These are phyloP conservation scores for Xylaria sp. DNA, from an alignment of 2,329 filamentous ascomycete species.

Conservation along the genomic window DNA sequence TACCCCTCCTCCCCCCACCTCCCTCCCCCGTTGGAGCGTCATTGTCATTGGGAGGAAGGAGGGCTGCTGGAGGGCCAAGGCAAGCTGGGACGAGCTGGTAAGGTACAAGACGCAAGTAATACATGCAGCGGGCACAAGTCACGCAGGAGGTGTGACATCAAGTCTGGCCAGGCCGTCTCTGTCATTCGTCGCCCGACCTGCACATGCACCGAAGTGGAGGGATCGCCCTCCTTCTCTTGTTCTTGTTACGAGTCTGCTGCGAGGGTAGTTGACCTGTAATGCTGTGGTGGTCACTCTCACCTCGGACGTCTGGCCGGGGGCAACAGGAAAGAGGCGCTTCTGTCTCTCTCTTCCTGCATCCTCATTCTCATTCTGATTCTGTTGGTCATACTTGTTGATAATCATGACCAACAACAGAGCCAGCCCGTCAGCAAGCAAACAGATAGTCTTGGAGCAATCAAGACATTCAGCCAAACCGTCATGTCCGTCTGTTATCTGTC, in stretches of 20 bases:
- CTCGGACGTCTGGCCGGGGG: slow-evolving; percentile 4
- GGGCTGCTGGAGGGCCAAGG: neutral
- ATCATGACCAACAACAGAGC: slow-evolving; percentile 30
- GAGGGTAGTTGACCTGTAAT: slow-evolving; percentile 1
- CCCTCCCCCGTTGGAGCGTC: neutral
- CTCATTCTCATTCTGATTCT: slow-evolving; percentile 7
- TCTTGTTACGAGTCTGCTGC: neutral
- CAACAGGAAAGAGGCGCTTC: neutral
- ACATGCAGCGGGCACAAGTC: slow-evolving; percentile 42
- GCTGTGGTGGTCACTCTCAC: neutral
- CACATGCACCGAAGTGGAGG: slow-evolving; percentile 17
- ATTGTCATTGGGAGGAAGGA: neutral
- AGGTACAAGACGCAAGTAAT: slow-evolving; percentile 8
- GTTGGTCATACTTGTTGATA: slow-evolving; percentile 33
- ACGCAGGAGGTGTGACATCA: slow-evolving; percentile 41
- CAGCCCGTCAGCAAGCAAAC: neutral
- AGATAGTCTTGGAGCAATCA: neutral
- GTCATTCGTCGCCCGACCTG: slow-evolving; percentile 26
- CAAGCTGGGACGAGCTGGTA: neutral
- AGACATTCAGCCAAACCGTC: neutral
- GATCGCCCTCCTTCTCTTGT: slow-evolving; percentile 13
- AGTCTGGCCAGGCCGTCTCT: neutral
- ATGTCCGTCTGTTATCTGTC: neutral
- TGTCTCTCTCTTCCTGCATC: neutral
- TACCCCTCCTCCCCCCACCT: neutral